These are phyloP conservation scores for Amphirosellinia nigrospora DNA, from an alignment of 495 filamentous ascomycete species.

Conservation along the genomic window DNA sequence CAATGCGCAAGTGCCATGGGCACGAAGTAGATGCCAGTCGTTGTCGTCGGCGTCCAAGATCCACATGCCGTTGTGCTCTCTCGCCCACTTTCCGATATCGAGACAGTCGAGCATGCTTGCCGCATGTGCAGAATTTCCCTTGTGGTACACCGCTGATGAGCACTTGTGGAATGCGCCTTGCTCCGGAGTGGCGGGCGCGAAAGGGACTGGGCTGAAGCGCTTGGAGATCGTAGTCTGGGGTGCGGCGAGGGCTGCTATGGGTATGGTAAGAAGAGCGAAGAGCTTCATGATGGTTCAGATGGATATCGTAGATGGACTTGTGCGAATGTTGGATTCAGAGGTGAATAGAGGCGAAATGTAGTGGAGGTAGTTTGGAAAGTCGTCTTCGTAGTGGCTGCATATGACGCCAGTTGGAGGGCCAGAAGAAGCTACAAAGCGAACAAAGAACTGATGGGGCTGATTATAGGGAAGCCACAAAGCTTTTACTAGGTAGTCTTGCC, in stretches of 20 bases:
- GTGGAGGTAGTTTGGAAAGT: background rate
- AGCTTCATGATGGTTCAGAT: constrained; percentile 19
- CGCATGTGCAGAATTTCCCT: background rate
- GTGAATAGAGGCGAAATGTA: background rate
- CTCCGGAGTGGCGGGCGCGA: constrained; percentile 18
- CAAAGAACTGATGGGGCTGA: background rate
- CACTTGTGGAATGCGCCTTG: constrained; percentile 19
- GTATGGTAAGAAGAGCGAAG: constrained; percentile 16
- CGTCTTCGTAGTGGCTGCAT: background rate
- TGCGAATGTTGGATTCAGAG: too few relatives aligned
- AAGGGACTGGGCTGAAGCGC: constrained; percentile 11
- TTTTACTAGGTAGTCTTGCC: background rate
- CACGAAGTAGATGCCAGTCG: constrained; percentile 24
- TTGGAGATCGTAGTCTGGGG: background rate
- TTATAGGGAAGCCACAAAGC: background rate
- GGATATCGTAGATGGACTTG: background rate
- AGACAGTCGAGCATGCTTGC: constrained; percentile 27
- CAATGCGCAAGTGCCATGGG: constrained; percentile 17
- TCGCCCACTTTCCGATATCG: constrained; percentile 15
- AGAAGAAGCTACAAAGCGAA: background rate
- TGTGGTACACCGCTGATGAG: background rate
- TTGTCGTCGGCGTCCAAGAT: background rate
- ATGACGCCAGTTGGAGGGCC: background rate
- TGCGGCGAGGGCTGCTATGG: constrained; percentile 22
- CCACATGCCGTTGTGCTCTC: constrained; percentile 25